Evolutionary conservation across 768 basidiomycete species (phyloP), one percentile per base, ranked within the genome.

Genomic region (Tubosaeta sp.): DNA sequence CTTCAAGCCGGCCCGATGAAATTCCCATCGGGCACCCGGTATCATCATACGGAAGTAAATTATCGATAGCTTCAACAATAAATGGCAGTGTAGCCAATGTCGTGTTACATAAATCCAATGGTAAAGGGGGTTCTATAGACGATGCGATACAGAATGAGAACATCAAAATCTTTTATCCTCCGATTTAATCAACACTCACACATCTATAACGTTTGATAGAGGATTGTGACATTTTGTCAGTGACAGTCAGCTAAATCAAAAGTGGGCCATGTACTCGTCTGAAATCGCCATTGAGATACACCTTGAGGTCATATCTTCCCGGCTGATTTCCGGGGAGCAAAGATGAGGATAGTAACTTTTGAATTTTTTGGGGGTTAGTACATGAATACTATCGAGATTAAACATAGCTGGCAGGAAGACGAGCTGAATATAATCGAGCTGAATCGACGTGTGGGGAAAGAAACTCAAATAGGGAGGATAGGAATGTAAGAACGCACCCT

Each of bases 21-120:
- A 90, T 80, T 54, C 88, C 90, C 68, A 90, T 73, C 13, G 83
- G 71, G 5, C 68, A 70, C 18, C 80, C 75, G 3, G 68, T 69
- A 0, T 76, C 72, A 49, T 81, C 71, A 50, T 81, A 80, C 1
- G 90, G 90, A 22, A 92, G 76, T 9, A 71, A 68, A 61, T 86
- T 81, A 61, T 92, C 88, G 55, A 92, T 79, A 21, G 76, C 90
- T 63, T n/a, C 8, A 7, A 16, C 35, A 10, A 14, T 10, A 29
- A 29, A 4, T 27, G 4, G 4, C 25, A n/a, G 25, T 29, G 16
- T 4, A 11, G 34, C 41, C 8, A 44, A 9, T 16, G 14, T 16
- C 2, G 18, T n/a, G 13, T 4, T 6, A 8, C 3, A n/a, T 6
- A n/a, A n/a, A n/a, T n/a, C n/a, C n/a, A n/a, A n/a, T n/a, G n/a